Base-by-base conservation (phyloP, 768 basidiomycete genomes). In the Amanita rimosa region DNA sequence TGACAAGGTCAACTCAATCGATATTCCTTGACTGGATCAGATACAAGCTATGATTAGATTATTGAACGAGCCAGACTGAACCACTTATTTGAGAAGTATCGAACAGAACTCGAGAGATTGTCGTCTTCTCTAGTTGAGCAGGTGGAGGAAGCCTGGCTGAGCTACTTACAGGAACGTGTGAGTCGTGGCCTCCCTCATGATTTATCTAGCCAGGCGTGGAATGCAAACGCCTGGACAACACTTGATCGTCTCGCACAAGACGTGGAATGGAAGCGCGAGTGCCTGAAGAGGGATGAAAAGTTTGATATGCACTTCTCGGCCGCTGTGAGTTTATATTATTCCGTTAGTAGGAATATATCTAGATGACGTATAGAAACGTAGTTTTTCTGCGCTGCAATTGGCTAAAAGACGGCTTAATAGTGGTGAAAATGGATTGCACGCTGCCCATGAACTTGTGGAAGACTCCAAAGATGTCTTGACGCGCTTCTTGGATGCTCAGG, bases 61-160 rank as follows among this genome's bases (percentile, higher is more conserved):
- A 98, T 98, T 57, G 63, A 86, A 35, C 81, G 94, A 35, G 90
- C 95, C 7, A 81, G 96, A 21, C 90, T 83, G 64, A 81, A 79
- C 48, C 70, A 87, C 57, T 72, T 91, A 14, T 61, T 87, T 17
- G 75, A 86, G 5, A 73, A 67, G 11, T 84, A 86, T 49, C 72
- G 74, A 48, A 57, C 69, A 8, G 71, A 80, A 50, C 78, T 78
- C 0, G 68, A 62, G 13, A 55, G 66, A 0, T 68, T 94, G 34
- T 75, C 83, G 0, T 61, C 72, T 5, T 65, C 74, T 14, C 69
- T 96, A 22, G 53, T 95, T 48, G 61, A 64, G 3, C 68, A 73
- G 55, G 71, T 86, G 13, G 64, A 68, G 14, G 67, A 68, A 19
- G 81, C 87, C 10, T 94, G 90, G 84, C 61, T 65, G 49, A 64